Evolutionary conservation across 2,329 filamentous ascomycete genomes (phyloP).

Genomic region (Xylariaceae sp.): DNA sequence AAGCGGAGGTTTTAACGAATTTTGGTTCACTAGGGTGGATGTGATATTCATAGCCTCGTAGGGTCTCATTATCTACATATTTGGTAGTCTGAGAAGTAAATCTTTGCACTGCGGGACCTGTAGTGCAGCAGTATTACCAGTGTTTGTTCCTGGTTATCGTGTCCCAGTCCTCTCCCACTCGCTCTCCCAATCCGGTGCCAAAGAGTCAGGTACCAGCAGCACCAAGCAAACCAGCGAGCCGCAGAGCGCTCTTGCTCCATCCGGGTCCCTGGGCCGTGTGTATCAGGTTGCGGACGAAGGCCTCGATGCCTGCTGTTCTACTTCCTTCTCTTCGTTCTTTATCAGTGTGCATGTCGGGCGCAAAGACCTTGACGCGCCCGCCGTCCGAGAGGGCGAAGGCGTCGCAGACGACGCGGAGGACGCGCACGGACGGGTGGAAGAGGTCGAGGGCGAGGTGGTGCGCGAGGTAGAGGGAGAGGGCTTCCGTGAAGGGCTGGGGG

Average conservation of each 20-base stretch:
- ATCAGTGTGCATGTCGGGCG: conserved; percentile 1
- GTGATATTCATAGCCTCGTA: too few relatives aligned
- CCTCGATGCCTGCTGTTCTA: conserved; percentile 1
- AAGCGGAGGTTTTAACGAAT: too few relatives aligned
- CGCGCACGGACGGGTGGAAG: conserved; percentile 48
- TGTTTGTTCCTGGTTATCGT: too few relatives aligned
- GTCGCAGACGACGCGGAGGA: conserved; percentile 49
- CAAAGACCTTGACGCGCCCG: conserved; percentile 45
- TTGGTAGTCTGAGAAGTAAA: too few relatives aligned
- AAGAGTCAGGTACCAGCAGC: background rate
- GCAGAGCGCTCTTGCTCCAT: conserved; percentile 6
- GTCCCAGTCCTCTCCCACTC: too few relatives aligned
- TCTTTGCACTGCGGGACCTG: too few relatives aligned
- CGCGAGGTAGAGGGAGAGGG: conserved; percentile 44
- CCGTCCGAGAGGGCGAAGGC: conserved; percentile 52
- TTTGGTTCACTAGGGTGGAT: too few relatives aligned
- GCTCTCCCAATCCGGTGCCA: too few relatives aligned
- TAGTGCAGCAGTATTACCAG: too few relatives aligned
- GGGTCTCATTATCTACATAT: too few relatives aligned
- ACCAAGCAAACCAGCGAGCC: conserved; percentile 9
- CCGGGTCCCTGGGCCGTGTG: conserved; percentile 5
- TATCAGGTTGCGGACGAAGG: conserved; percentile 10
- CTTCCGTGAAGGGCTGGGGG: conserved; percentile 44
- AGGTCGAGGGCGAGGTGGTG: conserved; percentile 51
- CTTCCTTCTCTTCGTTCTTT: background rate